Percentiles rank a stretch among this genome's conserved stretches.
phyloP scores from a whole-genome alignment of 495 filamentous ascomycete species.

The Cetradonia linearis region DNA sequence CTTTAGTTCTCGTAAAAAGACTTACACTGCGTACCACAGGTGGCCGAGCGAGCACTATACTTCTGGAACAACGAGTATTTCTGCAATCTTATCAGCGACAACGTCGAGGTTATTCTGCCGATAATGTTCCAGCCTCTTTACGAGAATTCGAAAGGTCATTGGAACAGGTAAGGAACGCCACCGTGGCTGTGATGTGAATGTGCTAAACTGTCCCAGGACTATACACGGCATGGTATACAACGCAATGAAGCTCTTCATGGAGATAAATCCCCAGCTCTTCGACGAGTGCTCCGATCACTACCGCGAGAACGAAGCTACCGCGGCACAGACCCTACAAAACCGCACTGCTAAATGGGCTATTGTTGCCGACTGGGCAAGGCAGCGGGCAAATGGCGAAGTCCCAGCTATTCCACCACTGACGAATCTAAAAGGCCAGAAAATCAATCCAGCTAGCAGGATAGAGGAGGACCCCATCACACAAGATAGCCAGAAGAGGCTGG shows the following conservation, averaged over 20 bases:
- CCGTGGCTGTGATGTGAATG: background rate
- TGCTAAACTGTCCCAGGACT: conserved; percentile 47
- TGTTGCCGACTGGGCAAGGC: conserved; percentile 67
- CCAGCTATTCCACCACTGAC: conserved; percentile 33
- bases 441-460: conserved; percentile 43
- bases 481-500: conserved; percentile 73
- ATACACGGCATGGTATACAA: conserved; percentile 99
- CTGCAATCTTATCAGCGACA: conserved; percentile 98
- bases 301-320: conserved; percentile 88
- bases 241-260: conserved; percentile 99
- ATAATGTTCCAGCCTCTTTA: conserved; percentile 99
- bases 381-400: conserved; percentile 45
- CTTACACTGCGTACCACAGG: conserved; percentile 36
- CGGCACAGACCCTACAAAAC: conserved; percentile 62
- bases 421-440: conserved; percentile 32
- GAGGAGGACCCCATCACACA: conserved; percentile 69
- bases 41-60: conserved; percentile 93
- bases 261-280: conserved; percentile 97
- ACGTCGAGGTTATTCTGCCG: conserved; percentile 93
- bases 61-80: conserved; percentile 99
- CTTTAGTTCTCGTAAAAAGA: background rate
- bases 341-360: conserved; percentile 80
- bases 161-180: conserved; percentile 67
- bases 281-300: conserved; percentile 98
- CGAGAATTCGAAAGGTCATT: conserved; percentile 98